Evolutionary conservation across 164 flowering plant species (phyloP).

Genomic region (Nelumbo lutea): DNA sequence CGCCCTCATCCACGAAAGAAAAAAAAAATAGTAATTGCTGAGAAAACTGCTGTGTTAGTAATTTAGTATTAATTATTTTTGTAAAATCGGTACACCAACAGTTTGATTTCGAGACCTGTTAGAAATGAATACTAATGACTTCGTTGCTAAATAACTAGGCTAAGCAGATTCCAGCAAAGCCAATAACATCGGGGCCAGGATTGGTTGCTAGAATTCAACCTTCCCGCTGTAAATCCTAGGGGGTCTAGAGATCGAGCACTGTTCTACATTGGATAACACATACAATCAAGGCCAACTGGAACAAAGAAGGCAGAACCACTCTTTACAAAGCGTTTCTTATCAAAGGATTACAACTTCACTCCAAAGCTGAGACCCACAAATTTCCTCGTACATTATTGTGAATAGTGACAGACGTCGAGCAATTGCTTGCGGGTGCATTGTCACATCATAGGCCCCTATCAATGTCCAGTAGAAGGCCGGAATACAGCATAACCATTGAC

Average conservation of each 20-base stretch:
- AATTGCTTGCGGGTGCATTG: conserved; percentile 6
- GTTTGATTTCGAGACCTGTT: not conserved
- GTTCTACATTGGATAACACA: not conserved
- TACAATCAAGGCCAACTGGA: conserved; percentile 5
- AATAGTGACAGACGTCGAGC: conserved; percentile 23
- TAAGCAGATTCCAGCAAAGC: not conserved
- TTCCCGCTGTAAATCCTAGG: not conserved
- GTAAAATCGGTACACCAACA: not conserved
- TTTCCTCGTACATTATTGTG: conserved; percentile 39
- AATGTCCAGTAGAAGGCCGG: conserved; percentile 69
- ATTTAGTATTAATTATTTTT: not conserved
- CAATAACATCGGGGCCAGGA: not conserved
- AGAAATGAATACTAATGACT: too few species aligned
- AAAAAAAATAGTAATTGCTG: not conserved
- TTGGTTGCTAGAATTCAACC: not conserved
- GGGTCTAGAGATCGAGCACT: not conserved
- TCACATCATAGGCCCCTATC: conserved; percentile 9
- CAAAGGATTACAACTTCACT: conserved; percentile 21
- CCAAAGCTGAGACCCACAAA: conserved; percentile 2
- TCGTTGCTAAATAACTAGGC: not conserved
- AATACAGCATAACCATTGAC: conserved; percentile 58
- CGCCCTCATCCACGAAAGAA: too few species aligned
- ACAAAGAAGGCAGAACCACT: conserved; percentile 9
- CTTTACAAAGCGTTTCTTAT: conserved; percentile 18
- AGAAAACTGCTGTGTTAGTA: not conserved